A percentile compares a stretch with the other conserved stretches of the same genome.
Conservation (phyloP, 2,329 filamentous ascomycete species). For the Aplosporella prunicola region DNA sequence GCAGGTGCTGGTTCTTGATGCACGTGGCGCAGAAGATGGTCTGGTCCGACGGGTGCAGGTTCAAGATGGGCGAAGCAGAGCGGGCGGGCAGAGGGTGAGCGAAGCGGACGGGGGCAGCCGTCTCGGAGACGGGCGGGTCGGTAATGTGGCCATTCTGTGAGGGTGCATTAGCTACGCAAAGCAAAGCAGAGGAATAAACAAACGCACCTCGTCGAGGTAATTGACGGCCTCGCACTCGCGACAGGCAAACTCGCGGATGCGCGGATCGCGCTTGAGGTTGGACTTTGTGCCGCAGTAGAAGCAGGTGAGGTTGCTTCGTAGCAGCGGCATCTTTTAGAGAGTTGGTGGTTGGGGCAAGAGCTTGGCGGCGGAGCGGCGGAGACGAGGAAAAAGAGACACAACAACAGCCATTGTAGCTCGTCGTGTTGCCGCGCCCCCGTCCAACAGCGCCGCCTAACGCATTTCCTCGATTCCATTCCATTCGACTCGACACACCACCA, state of each 20-base stretch:
- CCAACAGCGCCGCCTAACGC: neutral
- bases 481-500: neutral
- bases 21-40: constrained; percentile 65
- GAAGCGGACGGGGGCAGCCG: constrained; percentile 40
- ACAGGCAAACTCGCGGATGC: constrained; percentile 61
- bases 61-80: constrained; percentile 21
- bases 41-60: constrained; percentile 24
- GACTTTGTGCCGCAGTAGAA: constrained; percentile 53
- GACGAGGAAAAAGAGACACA: too few species aligned
- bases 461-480: neutral
- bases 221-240: constrained; percentile 76
- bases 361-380: constrained; percentile 6
- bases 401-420: too few species aligned
- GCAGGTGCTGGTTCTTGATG: constrained; percentile 78
- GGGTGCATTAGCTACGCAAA: constrained; percentile 15
- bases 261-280: constrained; percentile 47
- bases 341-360: constrained; percentile 3
- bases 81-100: constrained; percentile 34
- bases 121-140: constrained; percentile 64
- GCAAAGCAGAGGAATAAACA: constrained; percentile 3
- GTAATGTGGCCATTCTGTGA: constrained; percentile 74
- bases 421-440: neutral
- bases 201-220: constrained; percentile 68
- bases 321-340: constrained; percentile 20
- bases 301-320: constrained; percentile 24